Evolutionary conservation across 768 basidiomycete species (phyloP), one percentile per base, ranked within the genome.

Genomic region (Lactarius sp.): DNA sequence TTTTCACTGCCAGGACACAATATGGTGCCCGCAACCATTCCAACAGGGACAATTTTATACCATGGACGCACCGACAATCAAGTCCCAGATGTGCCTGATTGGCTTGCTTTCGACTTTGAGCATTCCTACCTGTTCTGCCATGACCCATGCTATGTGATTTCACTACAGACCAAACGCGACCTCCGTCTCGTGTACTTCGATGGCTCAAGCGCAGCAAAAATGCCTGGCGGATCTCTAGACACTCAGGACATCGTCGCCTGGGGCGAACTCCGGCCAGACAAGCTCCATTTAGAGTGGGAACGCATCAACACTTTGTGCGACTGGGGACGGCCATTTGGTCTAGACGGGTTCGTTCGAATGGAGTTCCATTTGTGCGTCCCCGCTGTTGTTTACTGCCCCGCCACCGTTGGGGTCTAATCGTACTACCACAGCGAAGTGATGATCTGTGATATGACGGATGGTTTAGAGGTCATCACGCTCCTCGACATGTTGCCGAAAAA

Each of bases 201-300:
- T 51, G 67, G 67, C 8, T 27, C 59, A 9, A 57, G 56, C 7
- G 65, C 66, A 16, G 66, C 58, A 2, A 64, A 70, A 56, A 66
- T 75, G 65, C n/a, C 31, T 1, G 63, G 64, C 18, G 76, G 77
- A 6, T 60, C 73, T 1, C 60, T 76, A 68, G 77, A 78, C 47
- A 66, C 70, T 0, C 77, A 78, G 59, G 77, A 78, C 65, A 47
- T 78, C 3, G 20, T 78, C 22, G 39, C 65, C 0, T 76, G 76
- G 75, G 73, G 73, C 4, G 52, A 65, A 36, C 42, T 61, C 27
- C 60, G 41, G 6, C 71, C 70, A 3, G 71, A 70, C 7, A 65
- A 64, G 56, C 49, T 4, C 12, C 20, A 27, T 2, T 61, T 68
- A 1, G 75, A 78, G 9, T 4, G 14, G 18, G 52, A 68, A 34